phyloP scores from a whole-genome alignment of 768 basidiomycete species.

The Boletus sp. region DNA sequence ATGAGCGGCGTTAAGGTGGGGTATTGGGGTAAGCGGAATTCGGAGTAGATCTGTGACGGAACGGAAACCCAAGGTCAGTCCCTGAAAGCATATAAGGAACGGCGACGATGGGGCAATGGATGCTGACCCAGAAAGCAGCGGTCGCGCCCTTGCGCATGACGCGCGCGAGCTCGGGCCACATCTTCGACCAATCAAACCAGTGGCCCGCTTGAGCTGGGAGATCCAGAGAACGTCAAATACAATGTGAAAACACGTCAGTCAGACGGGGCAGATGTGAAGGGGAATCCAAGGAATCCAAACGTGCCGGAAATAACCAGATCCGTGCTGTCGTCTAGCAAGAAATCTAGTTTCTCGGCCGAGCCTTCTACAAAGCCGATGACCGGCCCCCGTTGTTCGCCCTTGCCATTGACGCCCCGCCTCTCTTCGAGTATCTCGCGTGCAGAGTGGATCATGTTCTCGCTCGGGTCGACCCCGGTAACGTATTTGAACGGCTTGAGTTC shows the following conservation, averaged over 20 bases:
- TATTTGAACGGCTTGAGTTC: slow-evolving; percentile 53
- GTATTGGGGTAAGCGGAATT: slow-evolving; percentile 5
- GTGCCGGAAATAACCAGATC: slow-evolving; percentile 70
- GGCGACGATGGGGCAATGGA: not conserved
- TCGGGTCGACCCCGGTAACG: slow-evolving; percentile 77
- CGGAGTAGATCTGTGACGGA: slow-evolving; percentile 1
- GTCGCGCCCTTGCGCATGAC: slow-evolving; percentile 62
- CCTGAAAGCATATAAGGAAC: not conserved
- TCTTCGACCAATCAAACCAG: slow-evolving; percentile 74
- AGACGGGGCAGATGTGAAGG: too few relatives aligned
- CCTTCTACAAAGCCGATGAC: slow-evolving; percentile 35
- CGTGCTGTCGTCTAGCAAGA: slow-evolving; percentile 49
- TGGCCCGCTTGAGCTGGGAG: slow-evolving; percentile 70
- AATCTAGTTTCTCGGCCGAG: slow-evolving; percentile 54
- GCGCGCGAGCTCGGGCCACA: slow-evolving; percentile 67
- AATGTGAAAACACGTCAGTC: not conserved
- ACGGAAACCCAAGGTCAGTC: not conserved
- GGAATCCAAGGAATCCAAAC: slow-evolving; percentile 7
- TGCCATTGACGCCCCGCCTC: not conserved
- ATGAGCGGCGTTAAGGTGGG: slow-evolving; percentile 3
- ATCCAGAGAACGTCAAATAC: not conserved
- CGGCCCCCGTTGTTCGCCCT: slow-evolving; percentile 14
- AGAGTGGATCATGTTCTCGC: slow-evolving; percentile 62
- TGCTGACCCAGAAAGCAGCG: slow-evolving; percentile 69
- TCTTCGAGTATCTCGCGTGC: slow-evolving; percentile 35